Base-by-base conservation (phyloP, 2,329 filamentous ascomycete species). In the Calonectria naviculata region DNA sequence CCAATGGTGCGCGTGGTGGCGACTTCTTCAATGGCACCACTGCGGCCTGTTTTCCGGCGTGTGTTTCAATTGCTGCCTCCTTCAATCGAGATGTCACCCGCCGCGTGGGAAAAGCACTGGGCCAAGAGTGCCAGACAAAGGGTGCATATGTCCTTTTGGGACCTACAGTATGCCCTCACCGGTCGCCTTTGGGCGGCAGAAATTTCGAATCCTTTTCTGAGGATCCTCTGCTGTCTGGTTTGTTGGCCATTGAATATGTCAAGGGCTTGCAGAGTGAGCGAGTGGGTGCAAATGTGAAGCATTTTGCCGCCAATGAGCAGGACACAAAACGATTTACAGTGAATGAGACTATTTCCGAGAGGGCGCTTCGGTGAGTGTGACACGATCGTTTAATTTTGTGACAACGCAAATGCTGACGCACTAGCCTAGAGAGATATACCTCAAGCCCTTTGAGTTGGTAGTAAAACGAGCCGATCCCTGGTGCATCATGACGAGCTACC, bases 121-220 rank as follows among this genome's bases (percentile, higher is more conserved):
- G 70, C 6, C 47, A 68, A 36, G 70, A 78, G 28, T 74, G 71
- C 12, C 71, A 79, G 54, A 74, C 73, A 17, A 91, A 92, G 77
- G 88, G 89, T 17, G 87, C 89, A 2, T 85, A 91, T 63, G 84
- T 92, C 6, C 83, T 92, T 15, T 83, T 93, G 28, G 91, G 88
- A 1, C 90, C 90, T 1, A 92, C 90, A 0, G 87, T 92, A 31
- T 3, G 91, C 90, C 2, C 84, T 92, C 0, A 90, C 89, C 28
- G 91, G 90, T 3, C 86, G 90, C 65, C 62, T 13, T 26, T 65
- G 31, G 62, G 62, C 12, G 62, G 62, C 5, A 47, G 90, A 90
- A 58, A 65, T 17, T 93, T 92, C 71, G 91, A 93, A 78, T 90
- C 89, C 0, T 92, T 90, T 75, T 89, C 89, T 1, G 91, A 93